Evolutionary conservation across 1,139 yeast genomes (phyloP).

Genomic region (Yamadazyma kanchanaburiensis): DNA sequence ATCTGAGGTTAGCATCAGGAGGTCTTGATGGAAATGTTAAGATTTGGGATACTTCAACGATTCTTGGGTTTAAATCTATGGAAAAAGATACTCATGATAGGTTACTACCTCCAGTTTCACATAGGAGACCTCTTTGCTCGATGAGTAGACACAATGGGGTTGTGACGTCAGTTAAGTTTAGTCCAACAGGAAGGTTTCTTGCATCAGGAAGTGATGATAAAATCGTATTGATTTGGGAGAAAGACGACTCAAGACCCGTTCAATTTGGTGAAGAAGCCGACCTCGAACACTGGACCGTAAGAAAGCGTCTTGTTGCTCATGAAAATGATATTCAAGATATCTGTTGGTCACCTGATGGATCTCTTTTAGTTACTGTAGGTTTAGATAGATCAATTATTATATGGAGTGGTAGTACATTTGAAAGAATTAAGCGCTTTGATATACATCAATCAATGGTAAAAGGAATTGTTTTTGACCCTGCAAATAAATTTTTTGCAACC

Average conservation of each 20-base stretch:
- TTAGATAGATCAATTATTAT: conserved; percentile 86
- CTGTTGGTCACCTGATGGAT: conserved; percentile 96
- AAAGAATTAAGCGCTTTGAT: conserved; percentile 81
- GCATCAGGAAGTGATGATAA: conserved; percentile 97
- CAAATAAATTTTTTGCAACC: conserved; percentile 94
- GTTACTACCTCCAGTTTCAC: conserved; percentile 30
- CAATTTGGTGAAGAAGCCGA: conserved; percentile 58
- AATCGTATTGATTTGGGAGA: conserved; percentile 88
- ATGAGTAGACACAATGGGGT: conserved; percentile 91
- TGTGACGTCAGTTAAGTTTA: conserved; percentile 87
- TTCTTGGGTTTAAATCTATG: conserved; percentile 16
- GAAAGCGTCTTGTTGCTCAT: conserved; percentile 89
- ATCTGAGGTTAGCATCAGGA: conserved; percentile 85
- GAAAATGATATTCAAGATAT: conserved; percentile 96
- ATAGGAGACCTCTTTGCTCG: conserved; percentile 63
- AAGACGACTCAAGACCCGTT: conserved; percentile 58
- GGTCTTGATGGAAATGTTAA: conserved; percentile 93
- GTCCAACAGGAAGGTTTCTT: conserved; percentile 85
- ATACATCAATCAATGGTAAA: conserved; percentile 94
- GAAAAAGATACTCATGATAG: conserved; percentile 10
- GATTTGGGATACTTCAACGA: conserved; percentile 72
- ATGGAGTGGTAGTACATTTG: conserved; percentile 94
- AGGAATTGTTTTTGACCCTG: conserved; percentile 97
- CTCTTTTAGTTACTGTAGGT: conserved; percentile 88
- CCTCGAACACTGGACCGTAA: conserved; percentile 88